Evolutionary conservation across 106 monocot species (phyloP).

Genomic region (Dendrobium nobile): DNA sequence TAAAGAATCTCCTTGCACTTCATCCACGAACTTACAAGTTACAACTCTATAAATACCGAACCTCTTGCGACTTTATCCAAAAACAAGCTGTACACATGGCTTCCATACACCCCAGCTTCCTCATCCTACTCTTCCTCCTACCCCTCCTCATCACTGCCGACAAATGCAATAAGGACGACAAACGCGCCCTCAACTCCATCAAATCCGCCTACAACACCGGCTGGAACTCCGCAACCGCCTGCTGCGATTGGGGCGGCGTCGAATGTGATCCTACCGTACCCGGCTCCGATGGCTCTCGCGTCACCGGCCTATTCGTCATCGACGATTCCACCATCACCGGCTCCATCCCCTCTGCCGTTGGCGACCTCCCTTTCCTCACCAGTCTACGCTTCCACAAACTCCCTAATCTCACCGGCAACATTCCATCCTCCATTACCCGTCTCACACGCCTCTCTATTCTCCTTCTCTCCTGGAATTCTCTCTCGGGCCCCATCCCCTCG

Average conservation of each 20-base stretch:
- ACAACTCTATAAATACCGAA: no score
- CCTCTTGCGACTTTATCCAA: no score
- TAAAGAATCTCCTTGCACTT: no score
- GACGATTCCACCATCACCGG: slow-evolving; percentile 12
- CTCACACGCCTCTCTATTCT: slow-evolving; percentile 22
- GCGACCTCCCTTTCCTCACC: slow-evolving; percentile 15
- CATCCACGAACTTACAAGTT: no score
- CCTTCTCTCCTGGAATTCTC: slow-evolving; percentile 29
- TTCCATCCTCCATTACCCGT: slow-evolving; percentile 27
- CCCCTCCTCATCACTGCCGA: slow-evolving; percentile 10
- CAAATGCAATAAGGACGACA: slow-evolving; percentile 35
- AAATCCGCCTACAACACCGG: slow-evolving; percentile 25
- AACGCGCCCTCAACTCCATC: slow-evolving; percentile 31
- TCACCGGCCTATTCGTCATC: slow-evolving; percentile 25
- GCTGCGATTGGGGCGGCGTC: slow-evolving; percentile 53
- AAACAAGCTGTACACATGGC: not conserved
- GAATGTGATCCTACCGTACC: slow-evolving; percentile 24
- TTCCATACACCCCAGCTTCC: not conserved
- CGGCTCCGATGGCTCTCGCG: slow-evolving; percentile 13
- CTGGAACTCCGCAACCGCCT: slow-evolving; percentile 22
- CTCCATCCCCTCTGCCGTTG: slow-evolving; percentile 36
- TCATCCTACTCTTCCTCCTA: slow-evolving; percentile 10
- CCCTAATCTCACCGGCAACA: slow-evolving; percentile 20
- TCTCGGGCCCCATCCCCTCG: slow-evolving; percentile 45
- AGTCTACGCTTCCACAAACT: slow-evolving; percentile 19